Percentiles rank a stretch among this genome's conserved stretches.
Conservation (phyloP, 805 yeast species). For the Wickerhamiella kazuoi region DNA sequence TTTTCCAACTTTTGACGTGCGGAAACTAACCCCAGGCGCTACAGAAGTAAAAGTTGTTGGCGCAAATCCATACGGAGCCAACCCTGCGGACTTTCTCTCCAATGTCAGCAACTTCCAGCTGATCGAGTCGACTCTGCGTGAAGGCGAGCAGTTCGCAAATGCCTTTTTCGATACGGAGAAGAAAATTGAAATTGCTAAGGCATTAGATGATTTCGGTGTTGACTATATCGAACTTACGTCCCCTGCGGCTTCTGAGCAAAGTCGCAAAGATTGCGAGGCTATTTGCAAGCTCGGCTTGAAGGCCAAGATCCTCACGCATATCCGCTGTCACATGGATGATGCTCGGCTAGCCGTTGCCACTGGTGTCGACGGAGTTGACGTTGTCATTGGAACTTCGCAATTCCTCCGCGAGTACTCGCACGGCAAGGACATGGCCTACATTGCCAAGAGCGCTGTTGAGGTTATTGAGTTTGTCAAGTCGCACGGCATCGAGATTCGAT, state of each 20-base stretch:
- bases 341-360: constrained; percentile 94
- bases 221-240: constrained; percentile 96
- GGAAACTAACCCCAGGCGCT: neutral
- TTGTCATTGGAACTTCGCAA: constrained; percentile 92
- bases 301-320: constrained; percentile 90
- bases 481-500: constrained; percentile 91
- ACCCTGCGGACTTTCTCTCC: constrained; percentile 81
- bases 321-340: constrained; percentile 98
- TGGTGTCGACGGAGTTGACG: constrained; percentile 98
- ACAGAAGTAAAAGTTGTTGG: neutral
- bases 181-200: constrained; percentile 93
- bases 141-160: constrained; percentile 97
- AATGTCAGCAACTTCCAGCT: constrained; percentile 78
- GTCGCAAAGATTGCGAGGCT: constrained; percentile 87
- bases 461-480: constrained; percentile 95
- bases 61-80: constrained; percentile 81
- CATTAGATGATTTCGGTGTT: constrained; percentile 92
- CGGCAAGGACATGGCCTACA: constrained; percentile 97
- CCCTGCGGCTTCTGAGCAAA: constrained; percentile 94
- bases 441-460: constrained; percentile 88
- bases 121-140: constrained; percentile 90
- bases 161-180: constrained; percentile 89
- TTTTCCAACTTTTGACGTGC: neutral
- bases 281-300: constrained; percentile 92
- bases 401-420: constrained; percentile 88